These are phyloP conservation scores for Zymoseptoria ardabiliae DNA, from an alignment of 2,329 filamentous ascomycete genomes.

Conservation along the genomic window DNA sequence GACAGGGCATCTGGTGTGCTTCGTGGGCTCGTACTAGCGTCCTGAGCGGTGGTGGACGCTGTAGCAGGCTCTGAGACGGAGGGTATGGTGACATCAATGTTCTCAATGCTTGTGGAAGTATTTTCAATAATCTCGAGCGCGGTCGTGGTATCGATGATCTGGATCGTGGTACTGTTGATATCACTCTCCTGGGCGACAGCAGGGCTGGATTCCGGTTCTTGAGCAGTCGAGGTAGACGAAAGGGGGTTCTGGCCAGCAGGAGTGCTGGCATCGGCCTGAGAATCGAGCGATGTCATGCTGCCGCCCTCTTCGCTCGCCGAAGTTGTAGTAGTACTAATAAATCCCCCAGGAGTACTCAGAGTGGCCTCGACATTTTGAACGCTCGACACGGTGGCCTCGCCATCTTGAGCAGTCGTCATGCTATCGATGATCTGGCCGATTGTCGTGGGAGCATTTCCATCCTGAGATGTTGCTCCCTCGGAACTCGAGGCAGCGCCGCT, in stretches of 20 bases:
- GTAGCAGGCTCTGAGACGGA: too few relatives aligned
- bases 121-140: too few relatives aligned
- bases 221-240: background rate
- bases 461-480: too few relatives aligned
- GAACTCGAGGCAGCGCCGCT: too few relatives aligned
- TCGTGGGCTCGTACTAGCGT: too few relatives aligned
- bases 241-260: background rate
- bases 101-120: too few relatives aligned
- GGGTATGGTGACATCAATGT: too few relatives aligned
- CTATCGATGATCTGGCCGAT: background rate
- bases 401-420: background rate
- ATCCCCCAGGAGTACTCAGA: background rate
- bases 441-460: background rate
- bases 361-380: background rate
- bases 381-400: background rate
- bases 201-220: background rate
- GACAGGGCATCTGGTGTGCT: too few relatives aligned
- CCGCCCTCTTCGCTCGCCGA: background rate
- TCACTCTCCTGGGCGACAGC: background rate
- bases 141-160: too few relatives aligned
- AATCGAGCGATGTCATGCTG: background rate
- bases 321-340: background rate
- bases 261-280: too few relatives aligned
- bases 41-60: too few relatives aligned
- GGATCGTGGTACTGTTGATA: too few relatives aligned